Evolutionary conservation across 306 rosid species (phyloP), one percentile per base, ranked within the genome.

Genomic region (Dalbergia cochinchinensis): DNA sequence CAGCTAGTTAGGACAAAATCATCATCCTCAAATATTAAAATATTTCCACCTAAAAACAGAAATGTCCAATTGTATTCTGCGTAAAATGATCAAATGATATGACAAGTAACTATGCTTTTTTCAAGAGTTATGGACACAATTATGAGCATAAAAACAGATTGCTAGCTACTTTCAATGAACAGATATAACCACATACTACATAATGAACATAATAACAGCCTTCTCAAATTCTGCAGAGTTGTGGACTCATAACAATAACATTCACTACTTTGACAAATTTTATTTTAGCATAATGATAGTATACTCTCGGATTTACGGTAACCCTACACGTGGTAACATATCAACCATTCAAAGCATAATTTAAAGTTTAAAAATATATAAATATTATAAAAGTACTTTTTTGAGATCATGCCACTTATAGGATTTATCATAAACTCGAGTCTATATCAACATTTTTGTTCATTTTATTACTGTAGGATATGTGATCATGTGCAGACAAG

Each of bases 131-230:
- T 37, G 55, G 37, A 35, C 18, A 35, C 42, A 22, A 53, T 51
- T 15, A 80, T 63, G 78, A 41, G 39, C 47, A 59, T 67, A 69
- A 19, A 7, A 76, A 48, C 59, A 74, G 39, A 47, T 59, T 31
- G 33, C 22, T 42, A 9, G 41, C 34, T 64, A 35, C 57, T 71
- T 12, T 39, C 0, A 16, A 69, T n/a, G 14, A 69, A 50, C 50
- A 35, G 20, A 57, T 8, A 18, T 69, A 44, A 81, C 12, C 72
- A 6, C 67, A 82, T 69, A 39, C 15, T 12, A 71, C 26, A 65
- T 41, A 68, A 44, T 64, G 61, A 20, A 37, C 37, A 54, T 76
- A 11, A 78, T 70, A 83, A 74, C 64, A 72, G 63, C 59, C 76
- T 62, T 54, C 33, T 69, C 37, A 53, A 67, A 67, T 13, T 81